Conservation (phyloP, 495 filamentous ascomycete species). For the Neurospora intermedia region DNA sequence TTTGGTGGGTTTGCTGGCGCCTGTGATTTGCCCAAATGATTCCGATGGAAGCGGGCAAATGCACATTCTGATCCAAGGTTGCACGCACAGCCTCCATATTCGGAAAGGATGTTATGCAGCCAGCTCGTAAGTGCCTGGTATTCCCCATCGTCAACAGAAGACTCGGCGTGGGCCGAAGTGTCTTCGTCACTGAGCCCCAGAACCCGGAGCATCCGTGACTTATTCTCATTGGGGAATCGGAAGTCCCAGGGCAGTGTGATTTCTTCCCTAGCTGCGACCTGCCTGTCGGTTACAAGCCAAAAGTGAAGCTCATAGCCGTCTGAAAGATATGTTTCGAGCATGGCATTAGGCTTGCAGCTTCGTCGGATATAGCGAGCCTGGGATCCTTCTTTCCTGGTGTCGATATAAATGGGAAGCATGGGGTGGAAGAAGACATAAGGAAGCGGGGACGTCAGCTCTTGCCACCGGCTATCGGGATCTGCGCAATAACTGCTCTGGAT, state of each 20-base stretch:
- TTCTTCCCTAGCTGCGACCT: conserved; percentile 48
- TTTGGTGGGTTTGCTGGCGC: conserved; percentile 44
- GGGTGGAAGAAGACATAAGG: conserved; percentile 81
- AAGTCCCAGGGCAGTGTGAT: conserved; percentile 49
- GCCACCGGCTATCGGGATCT: conserved; percentile 65
- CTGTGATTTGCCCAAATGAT: conserved; percentile 40
- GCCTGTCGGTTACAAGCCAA: conserved; percentile 71
- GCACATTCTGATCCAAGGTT: conserved; percentile 51
- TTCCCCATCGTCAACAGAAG: conserved; percentile 37
- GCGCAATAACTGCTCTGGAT: conserved; percentile 65
- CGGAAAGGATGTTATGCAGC: conserved; percentile 66
- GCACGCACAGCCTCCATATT: conserved; percentile 86
- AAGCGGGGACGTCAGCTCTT: conserved; percentile 63
- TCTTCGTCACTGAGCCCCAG: conserved; percentile 42
- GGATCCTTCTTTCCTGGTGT: conserved; percentile 76
- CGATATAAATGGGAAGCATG: conserved; percentile 76
- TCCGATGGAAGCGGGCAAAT: conserved; percentile 64
- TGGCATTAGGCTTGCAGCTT: conserved; percentile 79
- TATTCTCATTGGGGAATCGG: conserved; percentile 33
- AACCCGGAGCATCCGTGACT: conserved; percentile 33
- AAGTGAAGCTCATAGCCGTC: conserved; percentile 71
- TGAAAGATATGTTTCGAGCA: conserved; percentile 69
- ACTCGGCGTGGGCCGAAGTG: conserved; percentile 19
- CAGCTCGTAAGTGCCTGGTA: conserved; percentile 37
- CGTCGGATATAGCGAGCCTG: conserved; percentile 73